These are phyloP conservation scores for Picochlorum sp. DNA, from an alignment of 139 green algal species.

Conservation along the genomic window DNA sequence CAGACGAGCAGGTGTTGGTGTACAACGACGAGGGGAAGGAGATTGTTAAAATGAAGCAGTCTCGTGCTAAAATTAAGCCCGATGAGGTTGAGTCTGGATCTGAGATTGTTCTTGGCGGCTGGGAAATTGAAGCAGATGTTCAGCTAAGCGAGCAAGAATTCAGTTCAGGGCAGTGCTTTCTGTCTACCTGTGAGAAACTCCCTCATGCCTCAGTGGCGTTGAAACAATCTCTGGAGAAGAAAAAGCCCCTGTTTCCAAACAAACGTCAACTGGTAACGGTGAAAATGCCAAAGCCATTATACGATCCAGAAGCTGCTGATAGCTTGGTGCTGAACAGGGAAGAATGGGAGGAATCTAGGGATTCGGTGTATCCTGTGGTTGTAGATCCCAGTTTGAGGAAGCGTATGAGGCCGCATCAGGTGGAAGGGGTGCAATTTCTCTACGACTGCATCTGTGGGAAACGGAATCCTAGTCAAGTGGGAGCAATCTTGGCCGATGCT, in stretches of 20 bases:
- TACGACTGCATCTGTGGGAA: slow-evolving; percentile 49
- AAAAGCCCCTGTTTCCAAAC: neutral
- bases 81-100: neutral
- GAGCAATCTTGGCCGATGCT: slow-evolving; percentile 69
- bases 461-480: slow-evolving; percentile 7
- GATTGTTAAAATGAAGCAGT: slow-evolving; percentile 17
- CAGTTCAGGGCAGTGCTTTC: slow-evolving; percentile 5
- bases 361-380: slow-evolving; percentile 34
- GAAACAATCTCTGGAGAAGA: neutral
- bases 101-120: slow-evolving; percentile 37
- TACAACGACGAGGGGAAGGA: slow-evolving; percentile 13
- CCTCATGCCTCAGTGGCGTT: too few species aligned
- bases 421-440: slow-evolving; percentile 66
- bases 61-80: neutral
- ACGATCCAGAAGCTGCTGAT: slow-evolving; percentile 34
- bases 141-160: slow-evolving; percentile 27
- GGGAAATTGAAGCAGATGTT: slow-evolving; percentile 44
- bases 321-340: slow-evolving; percentile 52
- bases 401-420: slow-evolving; percentile 34
- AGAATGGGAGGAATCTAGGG: slow-evolving; percentile 3
- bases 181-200: too few species aligned
- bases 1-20: slow-evolving; percentile 34
- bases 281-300: slow-evolving; percentile 10
- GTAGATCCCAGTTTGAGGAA: slow-evolving; percentile 49
- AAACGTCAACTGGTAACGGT: neutral